Base-by-base conservation (phyloP, 495 filamentous ascomycete genomes). In the Cenococcum geophilum region DNA sequence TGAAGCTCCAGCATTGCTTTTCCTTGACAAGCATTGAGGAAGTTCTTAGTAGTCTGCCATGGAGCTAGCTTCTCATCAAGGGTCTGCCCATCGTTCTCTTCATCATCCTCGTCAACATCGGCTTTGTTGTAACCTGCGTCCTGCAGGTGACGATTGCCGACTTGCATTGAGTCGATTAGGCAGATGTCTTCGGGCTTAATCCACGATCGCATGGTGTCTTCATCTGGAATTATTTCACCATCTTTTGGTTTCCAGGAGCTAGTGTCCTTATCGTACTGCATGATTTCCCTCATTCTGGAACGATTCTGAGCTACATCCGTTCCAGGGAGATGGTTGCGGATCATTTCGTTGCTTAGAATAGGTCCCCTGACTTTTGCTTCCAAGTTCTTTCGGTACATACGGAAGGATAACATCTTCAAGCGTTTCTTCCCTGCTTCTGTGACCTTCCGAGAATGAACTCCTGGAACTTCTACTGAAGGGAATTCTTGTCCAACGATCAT, bases 1-100 rank as follows among this genome's bases (percentile, higher is more conserved):
- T 97, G 89, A 10, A 99, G 83, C 60, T 88, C 84, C 49, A 99
- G 81, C 93, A 99, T 99, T 9, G 93, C 93, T 72, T 99, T 99
- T 32, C 91, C 89, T 66, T 91, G 84, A 25, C 91, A 92, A 14
- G 93, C 93, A 58, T 96, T 83, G 53, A 97, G 78, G 74, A 99
- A 99, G 54, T 95, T 95, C 75, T 95, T 95, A 21, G 88, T 93
- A 1, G 89, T 88, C 59, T 89, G 86, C 93, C 93, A 99, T 1
- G 93, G 93, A 1, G 92, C 91, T 74, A 99, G 86, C 64, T 89
- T 85, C 70, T 95, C 84, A 60, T 96, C 91, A n/a, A 90, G 80
- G 62, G 80, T 85, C 60, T 90, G 83, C 16, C 80, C 79, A 35
- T 85, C 82, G 59, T 83, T 83, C 11, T 85, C 82, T 5, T 83